Conservation (phyloP, 129 eudicot species). For the Lactuca sativa region DNA sequence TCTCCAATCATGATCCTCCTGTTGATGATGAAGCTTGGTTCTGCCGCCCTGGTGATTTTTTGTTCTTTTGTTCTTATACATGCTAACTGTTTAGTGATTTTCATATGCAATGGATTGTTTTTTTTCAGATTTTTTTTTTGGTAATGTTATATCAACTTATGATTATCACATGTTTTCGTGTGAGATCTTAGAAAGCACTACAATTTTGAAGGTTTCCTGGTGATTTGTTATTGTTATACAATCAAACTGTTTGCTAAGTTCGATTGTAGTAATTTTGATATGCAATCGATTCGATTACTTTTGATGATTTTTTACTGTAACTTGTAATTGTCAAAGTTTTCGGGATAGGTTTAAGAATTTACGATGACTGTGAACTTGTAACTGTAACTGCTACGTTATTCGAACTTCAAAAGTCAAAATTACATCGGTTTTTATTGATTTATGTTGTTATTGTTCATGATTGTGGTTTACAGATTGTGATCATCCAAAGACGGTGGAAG, state of each 20-base stretch:
- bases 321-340: slow-evolving; percentile 8
- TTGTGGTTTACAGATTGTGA: slow-evolving; percentile 56
- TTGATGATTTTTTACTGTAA: neutral
- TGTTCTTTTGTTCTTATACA: neutral
- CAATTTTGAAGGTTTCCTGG: neutral
- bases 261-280: neutral
- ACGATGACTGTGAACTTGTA: neutral
- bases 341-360: neutral
- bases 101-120: neutral
- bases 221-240: neutral
- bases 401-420: neutral
- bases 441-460: neutral
- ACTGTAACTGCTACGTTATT: neutral
- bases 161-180: neutral
- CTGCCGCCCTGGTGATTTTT: slow-evolving; percentile 60
- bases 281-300: neutral
- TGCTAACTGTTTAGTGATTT: neutral
- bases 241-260: neutral
- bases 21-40: slow-evolving; percentile 81
- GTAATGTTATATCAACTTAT: neutral
- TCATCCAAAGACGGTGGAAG: slow-evolving; percentile 90
- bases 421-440: neutral
- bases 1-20: slow-evolving; percentile 36
- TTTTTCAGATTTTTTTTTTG: neutral
- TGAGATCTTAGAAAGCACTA: neutral